phyloP scores from a whole-genome alignment of 2,329 filamentous ascomycete genomes.

The Colletotrichum godetiae region DNA sequence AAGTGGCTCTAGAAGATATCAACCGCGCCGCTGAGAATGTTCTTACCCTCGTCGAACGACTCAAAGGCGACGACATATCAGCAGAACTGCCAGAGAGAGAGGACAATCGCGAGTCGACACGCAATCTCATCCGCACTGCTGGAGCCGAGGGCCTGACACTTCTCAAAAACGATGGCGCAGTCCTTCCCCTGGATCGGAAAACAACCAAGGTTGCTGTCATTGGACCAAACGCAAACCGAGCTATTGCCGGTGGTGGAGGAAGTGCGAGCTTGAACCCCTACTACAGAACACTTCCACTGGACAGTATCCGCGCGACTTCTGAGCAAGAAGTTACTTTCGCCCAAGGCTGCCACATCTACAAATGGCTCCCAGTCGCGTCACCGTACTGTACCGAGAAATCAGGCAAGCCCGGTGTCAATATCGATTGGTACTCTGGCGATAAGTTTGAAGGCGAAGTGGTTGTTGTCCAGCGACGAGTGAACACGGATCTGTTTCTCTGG shows the following conservation, averaged over 20 bases:
- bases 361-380: conserved; percentile 73
- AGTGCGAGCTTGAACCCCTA: conserved; percentile 77
- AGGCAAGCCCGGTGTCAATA: conserved; percentile 69
- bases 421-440: conserved; percentile 75
- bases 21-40: conserved; percentile 70
- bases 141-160: conserved; percentile 72
- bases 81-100: conserved; percentile 67
- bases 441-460: conserved; percentile 68
- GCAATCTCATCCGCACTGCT: conserved; percentile 68
- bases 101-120: conserved; percentile 67
- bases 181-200: conserved; percentile 68
- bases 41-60: conserved; percentile 69
- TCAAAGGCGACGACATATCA: conserved; percentile 69
- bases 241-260: conserved; percentile 75
- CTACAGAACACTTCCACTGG: conserved; percentile 73
- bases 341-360: conserved; percentile 71
- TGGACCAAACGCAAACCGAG: conserved; percentile 74
- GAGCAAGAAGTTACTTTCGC: conserved; percentile 69
- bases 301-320: conserved; percentile 68
- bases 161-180: conserved; percentile 69
- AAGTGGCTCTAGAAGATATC: conserved; percentile 60
- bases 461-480: conserved; percentile 68
- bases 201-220: conserved; percentile 73
- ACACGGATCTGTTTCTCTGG: conserved; percentile 77
- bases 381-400: conserved; percentile 66